Evolutionary conservation across 345 rosid genomes (phyloP), one percentile per base, ranked within the genome.

Genomic region (Pistacia integerrima): DNA sequence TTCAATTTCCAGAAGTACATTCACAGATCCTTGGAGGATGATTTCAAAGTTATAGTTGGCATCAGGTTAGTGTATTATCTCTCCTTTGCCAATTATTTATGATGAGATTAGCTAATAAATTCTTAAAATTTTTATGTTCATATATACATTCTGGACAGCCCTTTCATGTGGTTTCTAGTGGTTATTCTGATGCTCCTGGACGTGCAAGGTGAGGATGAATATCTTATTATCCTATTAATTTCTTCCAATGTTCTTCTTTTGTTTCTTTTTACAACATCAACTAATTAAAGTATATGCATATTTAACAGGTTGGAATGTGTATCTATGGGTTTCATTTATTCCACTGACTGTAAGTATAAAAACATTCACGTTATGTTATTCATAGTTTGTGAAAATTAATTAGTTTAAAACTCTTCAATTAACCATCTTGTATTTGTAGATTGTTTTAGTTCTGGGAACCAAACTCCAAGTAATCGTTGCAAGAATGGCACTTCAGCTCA

Each of bases 1-100:
- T 93, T 93, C 77, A 74, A 93, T 77, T 93, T 93, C 79, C 97
- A 87, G 73, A 85, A 83, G 17, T 91, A 93, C 85, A 91, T 93
- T 33, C 85, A 87, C 20, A 85, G 92, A 85, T 93, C 97, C 30
- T 83, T 91, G 62, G 90, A 93, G 36, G 94, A 90, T 66, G 96
- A 93, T 78, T 93, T 93, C 80, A 87, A 88, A 84, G 85, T 77
- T n/a, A 89, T 93, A 13, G 96, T 93, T 51, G 97, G 96, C 16
- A 90, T 93, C 82, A 88, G 88, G 90, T 89, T 73, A 30, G 33
- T 30, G 1, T 30, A 30, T 30, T 30, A 41, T 33, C 16, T 66
- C 44, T 33, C 1, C 17, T 18, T 60, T 63, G 41, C 41, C 41
- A 38, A 38, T 38, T 38, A 38, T 38, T 38, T 30, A 30, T 30